phyloP scores from a whole-genome alignment of 2,329 filamentous ascomycete species.

The Fusarium bulbicola region DNA sequence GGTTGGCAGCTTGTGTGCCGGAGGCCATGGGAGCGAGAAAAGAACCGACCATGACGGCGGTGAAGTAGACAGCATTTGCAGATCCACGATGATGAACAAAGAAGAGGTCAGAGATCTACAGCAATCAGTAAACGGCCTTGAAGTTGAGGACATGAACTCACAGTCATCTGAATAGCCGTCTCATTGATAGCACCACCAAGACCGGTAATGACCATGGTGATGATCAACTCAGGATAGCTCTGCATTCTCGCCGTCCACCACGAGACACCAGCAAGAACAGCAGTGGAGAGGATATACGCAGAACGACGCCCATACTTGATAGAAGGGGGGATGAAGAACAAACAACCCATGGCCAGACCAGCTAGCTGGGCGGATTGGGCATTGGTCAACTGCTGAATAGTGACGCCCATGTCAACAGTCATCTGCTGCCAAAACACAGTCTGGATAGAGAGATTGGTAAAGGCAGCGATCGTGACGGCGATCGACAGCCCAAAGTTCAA shows the following conservation, averaged over 20 bases:
- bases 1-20: slow-evolving; percentile 30
- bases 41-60: slow-evolving; percentile 44
- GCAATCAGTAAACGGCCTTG: background rate
- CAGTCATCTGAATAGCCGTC: slow-evolving; percentile 51
- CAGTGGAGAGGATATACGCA: slow-evolving; percentile 42
- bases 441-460: slow-evolving; percentile 41
- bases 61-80: slow-evolving; percentile 47
- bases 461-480: slow-evolving; percentile 42
- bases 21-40: slow-evolving; percentile 46
- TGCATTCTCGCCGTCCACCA: slow-evolving; percentile 40
- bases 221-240: slow-evolving; percentile 35
- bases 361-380: slow-evolving; percentile 43
- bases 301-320: slow-evolving; percentile 49
- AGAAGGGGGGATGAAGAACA: slow-evolving; percentile 48
- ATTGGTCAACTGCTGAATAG: slow-evolving; percentile 38
- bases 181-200: slow-evolving; percentile 53
- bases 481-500: slow-evolving; percentile 43
- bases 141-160: background rate
- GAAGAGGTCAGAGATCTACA: slow-evolving; percentile 46
- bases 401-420: slow-evolving; percentile 43
- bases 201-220: slow-evolving; percentile 43
- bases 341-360: slow-evolving; percentile 46
- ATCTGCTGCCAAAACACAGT: slow-evolving; percentile 48
- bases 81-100: slow-evolving; percentile 46
- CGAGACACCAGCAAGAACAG: slow-evolving; percentile 35